These are phyloP conservation scores for Puccinia hordei DNA, from an alignment of 1,284 basidiomycete species.

Conservation along the genomic window DNA sequence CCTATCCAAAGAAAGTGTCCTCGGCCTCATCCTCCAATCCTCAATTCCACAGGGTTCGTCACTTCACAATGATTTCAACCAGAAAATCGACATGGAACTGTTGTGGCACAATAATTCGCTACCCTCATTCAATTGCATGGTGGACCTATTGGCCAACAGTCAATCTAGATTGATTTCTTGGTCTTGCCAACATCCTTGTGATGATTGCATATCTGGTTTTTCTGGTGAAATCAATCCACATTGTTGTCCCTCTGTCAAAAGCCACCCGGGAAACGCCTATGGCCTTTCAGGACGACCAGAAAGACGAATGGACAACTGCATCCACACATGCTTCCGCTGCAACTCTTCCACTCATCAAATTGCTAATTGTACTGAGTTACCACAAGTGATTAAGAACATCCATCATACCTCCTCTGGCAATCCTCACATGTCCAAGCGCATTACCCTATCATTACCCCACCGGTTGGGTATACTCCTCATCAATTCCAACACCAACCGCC, in stretches of 20 bases:
- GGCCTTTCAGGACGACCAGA: neutral
- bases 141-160: no score
- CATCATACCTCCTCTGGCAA: neutral
- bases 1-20: no score
- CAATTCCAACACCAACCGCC: neutral
- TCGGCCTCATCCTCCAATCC: no score
- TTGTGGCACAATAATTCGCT: no score
- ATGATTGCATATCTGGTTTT: no score
- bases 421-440: neutral
- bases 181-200: no score
- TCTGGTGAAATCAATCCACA: no score
- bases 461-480: neutral
- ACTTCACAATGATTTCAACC: no score
- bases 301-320: neutral
- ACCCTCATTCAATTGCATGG: no score
- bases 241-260: neutral
- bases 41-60: no score
- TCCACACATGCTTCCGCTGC: neutral
- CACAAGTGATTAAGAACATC: neutral
- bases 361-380: neutral
- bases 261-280: neutral
- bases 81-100: no score
- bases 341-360: neutral
- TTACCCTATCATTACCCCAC: neutral
- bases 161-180: no score